Base-by-base conservation (phyloP, 139 green algal species). In the Chlamydomonas eustigma region DNA sequence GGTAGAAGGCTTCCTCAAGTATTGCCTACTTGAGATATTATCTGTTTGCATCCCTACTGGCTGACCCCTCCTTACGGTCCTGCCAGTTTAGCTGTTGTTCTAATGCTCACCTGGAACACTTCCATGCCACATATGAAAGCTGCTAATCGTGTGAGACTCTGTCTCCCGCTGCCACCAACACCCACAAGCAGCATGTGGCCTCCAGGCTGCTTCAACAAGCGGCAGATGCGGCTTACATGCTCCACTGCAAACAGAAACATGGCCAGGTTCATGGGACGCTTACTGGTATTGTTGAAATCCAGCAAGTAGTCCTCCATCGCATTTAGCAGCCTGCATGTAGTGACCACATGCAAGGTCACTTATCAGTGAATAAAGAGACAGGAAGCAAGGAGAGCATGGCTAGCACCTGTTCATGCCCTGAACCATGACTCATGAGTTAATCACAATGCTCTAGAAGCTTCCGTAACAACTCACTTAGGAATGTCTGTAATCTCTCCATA, bases 181-280 rank as follows among this genome's bases (percentile, higher is more conserved):
- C 92, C 92, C 37, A 97, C 84, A 35, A 97, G 83, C 88, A 97
- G 89, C 3, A 88, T 90, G 75, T 96, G 93, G 75, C 92, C 92
- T 31, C 90, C 77, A 4, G 91, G 91, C 83, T 94, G 89, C 39
- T 86, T 81, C 71, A 97, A 84, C 38, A 97, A 85, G 73, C 92
- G 87, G 6, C 74, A 65, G 50, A 94, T 83, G 70, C 89, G 88
- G 0, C 79, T 83, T 64, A 94, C 84, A 76, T 97, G 91, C 76
- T 93, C 79, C 50, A 95, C 78, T 3, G 92, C 92, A 69, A 95
- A 84, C 66, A 83, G 75, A 86, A 97, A 97, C 75, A 97, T 93
- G 1, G 94, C 91, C 90, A 70, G 58, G 65, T 90, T 90, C 90
- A 95, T 91, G 18, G 89, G 89, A 0, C 82, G 80, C 84, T 92